Base-by-base conservation (phyloP, 192 early-diverging fungal species). In the Haplosporangium gracile region DNA sequence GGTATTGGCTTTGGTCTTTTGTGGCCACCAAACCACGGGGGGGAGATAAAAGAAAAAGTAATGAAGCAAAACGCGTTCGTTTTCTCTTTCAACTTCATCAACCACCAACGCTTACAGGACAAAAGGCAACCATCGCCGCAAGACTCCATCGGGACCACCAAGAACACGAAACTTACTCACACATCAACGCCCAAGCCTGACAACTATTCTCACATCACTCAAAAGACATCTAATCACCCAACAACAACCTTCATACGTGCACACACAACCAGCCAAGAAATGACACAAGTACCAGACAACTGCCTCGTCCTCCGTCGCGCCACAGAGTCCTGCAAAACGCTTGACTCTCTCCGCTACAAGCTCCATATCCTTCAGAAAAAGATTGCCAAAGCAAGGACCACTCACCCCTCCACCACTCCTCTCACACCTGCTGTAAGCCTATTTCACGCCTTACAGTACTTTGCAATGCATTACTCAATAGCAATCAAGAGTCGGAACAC, bases 271-370 rank as follows among this genome's bases (percentile, higher is more conserved):
- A 49, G 16, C 6, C 29, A 10, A 47, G n/a, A 32, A 10, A 65
- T 65, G 60, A 65, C 60, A 65, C 26, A 65, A 26, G 16, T 80
- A 29, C 74, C 39, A 43, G 83, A 85, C 70, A 85, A 85, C 55
- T 51, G 76, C 36, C 51, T 80, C 39, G 77, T 85, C 70, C 74
- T 85, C 32, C 78, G 80, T 26, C 78, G 83, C 53, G 83, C 83
- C 1, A 71, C 83, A 26, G 70, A 85, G 26, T 73, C 83, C 24
- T 85, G 83, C 73, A 69, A 75, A 2, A 51, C 78, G 20, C 39
- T 85, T 15, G 83, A 85, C 75, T 70, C 80, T 16, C 78, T 85
- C 36, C 68, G 83, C 6, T 73, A 72, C 36, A 74, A 49, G 5
- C 75, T 85, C 1, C 78, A 77, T 43, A 40, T 45, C 3, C 76